Percentiles rank a stretch among this genome's conserved stretches.
phyloP scores from a whole-genome alignment of 2,329 filamentous ascomycete species.

The Pestalotiopsis sp. region DNA sequence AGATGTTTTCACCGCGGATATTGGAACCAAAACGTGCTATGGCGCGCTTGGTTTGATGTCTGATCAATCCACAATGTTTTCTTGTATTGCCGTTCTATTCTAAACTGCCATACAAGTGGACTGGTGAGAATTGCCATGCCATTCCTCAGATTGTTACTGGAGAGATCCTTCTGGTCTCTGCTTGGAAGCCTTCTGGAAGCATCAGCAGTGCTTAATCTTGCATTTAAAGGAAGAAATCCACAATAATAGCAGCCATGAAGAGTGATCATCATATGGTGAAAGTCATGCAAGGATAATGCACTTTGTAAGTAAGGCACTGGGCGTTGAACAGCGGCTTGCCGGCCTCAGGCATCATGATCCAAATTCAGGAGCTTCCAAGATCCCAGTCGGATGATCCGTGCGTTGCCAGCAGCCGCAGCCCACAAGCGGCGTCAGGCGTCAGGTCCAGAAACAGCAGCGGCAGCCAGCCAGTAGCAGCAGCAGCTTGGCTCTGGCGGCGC shows the following conservation, averaged over 20 bases:
- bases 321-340: background rate
- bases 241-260: background rate
- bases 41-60: no score
- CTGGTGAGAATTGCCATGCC: no score
- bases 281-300: background rate
- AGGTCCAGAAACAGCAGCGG: background rate
- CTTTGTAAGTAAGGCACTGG: no score
- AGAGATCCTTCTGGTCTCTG: no score
- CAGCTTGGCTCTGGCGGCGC: background rate
- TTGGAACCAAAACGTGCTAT: no score
- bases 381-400: conserved; percentile 1
- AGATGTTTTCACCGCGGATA: no score
- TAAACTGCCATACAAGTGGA: no score
- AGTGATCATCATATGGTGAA: background rate
- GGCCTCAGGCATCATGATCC: background rate
- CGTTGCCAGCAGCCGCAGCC: conserved; percentile 18
- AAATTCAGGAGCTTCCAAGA: background rate
- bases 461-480: background rate
- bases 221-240: background rate
- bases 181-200: background rate
- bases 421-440: conserved; percentile 8
- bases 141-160: no score
- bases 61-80: no score
- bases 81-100: no score
- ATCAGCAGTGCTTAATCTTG: background rate